Base-by-base conservation (phyloP, 2,329 filamentous ascomycete species). In the Cladophialophora chaetospira region DNA sequence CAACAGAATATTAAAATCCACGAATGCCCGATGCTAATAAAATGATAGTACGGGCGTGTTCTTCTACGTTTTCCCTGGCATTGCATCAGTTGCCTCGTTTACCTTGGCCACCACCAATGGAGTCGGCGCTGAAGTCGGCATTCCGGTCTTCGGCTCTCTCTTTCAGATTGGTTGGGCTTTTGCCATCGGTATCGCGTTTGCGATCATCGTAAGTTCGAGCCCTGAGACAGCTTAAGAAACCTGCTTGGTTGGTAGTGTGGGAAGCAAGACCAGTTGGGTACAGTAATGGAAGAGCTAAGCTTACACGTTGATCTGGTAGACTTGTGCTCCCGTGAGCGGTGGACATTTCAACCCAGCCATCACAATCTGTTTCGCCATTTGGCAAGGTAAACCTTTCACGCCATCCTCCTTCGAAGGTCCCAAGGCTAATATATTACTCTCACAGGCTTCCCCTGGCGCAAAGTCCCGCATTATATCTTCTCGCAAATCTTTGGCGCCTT, bases 111-210 rank as follows among this genome's bases (percentile, higher is more conserved):
- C 58, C 1, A 66, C 64, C 23, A 63, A 58, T 42, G 77, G 81
- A 60, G 70, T 70, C 4, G 71, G 66, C 4, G 69, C 73, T 29
- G 71, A 74, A 13, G 54, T 67, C 13, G 67, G 68, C 5, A 62
- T 67, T 10, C 56, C 64, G 1, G 71, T 70, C 2, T 80, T 77
- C 55, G 79, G 81, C n/a, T 78, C 73, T 62, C 61, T 84, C 26
- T 79, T 84, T 64, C 77, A 82, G 60, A 79, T 83, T 53, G 81
- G 81, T 15, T 79, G 74, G 68, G 79, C 79, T 2, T 84, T 81
- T 65, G 79, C 79, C 4, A 66, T 84, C 13, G 82, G 82, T 3
- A 83, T 84, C 64, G 78, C 80, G 11, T 82, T 83, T 62, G 82
- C 82, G 42, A 82, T 84, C 68, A 82, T 83, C 53, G 42, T 44